A percentile compares a stretch with the other conserved stretches of the same genome.
phyloP scores from a whole-genome alignment of 805 yeast genomes.

The Candida parachauliodes region DNA sequence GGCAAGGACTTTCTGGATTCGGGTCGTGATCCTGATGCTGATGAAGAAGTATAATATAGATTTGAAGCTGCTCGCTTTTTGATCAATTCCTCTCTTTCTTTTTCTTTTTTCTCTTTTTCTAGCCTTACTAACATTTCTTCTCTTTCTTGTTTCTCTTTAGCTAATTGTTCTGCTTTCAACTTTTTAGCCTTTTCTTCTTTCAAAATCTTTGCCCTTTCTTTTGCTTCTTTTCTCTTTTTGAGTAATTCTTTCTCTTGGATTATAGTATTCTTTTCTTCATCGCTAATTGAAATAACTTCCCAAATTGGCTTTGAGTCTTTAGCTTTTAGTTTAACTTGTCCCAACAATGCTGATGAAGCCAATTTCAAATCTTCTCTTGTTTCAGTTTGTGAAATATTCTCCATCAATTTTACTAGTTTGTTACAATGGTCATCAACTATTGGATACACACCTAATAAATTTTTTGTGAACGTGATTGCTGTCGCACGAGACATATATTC shows the following conservation, averaged over 20 bases:
- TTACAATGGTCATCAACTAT: constrained; percentile 64
- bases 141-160: constrained; percentile 4
- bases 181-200: not conserved
- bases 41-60: not conserved
- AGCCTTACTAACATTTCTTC: constrained; percentile 4
- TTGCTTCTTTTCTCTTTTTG: constrained; percentile 13
- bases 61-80: constrained; percentile 4
- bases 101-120: not conserved
- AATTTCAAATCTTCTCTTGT: constrained; percentile 75
- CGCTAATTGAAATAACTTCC: constrained; percentile 54
- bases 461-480: constrained; percentile 72
- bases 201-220: constrained; percentile 9
- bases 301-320: constrained; percentile 48
- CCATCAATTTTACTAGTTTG: constrained; percentile 43
- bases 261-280: constrained; percentile 35
- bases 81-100: constrained; percentile 8
- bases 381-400: constrained; percentile 49
- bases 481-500: constrained; percentile 81
- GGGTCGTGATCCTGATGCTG: constrained; percentile 8
- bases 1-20: not conserved
- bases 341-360: constrained; percentile 69
- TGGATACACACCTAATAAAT: constrained; percentile 62
- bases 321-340: constrained; percentile 56
- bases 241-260: constrained; percentile 19
- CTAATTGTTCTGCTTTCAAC: constrained; percentile 3